Percentiles rank a stretch among this genome's conserved stretches.
Evolutionary conservation across 306 rosid genomes (phyloP).

Genomic region (Vicia villosa): DNA sequence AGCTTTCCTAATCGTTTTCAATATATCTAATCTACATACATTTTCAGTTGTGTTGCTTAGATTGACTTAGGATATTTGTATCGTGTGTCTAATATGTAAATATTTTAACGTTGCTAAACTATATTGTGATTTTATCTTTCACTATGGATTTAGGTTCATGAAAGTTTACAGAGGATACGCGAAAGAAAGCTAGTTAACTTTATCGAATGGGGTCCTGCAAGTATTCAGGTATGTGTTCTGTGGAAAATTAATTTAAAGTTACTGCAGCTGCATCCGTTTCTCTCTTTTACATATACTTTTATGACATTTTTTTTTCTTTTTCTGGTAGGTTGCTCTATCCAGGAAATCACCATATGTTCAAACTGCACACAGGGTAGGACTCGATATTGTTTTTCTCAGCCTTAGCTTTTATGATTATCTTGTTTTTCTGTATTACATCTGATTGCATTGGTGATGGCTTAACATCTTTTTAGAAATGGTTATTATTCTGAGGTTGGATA

Average conservation of each 20-base stretch:
- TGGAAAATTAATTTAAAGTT: slow-evolving; percentile 26
- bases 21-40: neutral
- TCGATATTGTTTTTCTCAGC: slow-evolving; percentile 12
- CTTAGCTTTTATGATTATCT: slow-evolving; percentile 5
- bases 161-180: slow-evolving; percentile 98
- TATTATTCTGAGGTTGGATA: slow-evolving; percentile 17
- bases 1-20: slow-evolving; percentile 13
- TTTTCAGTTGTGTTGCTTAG: slow-evolving; percentile 14
- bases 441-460: slow-evolving; percentile 16
- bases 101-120: slow-evolving; percentile 16
- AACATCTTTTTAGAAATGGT: neutral
- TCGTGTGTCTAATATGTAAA: slow-evolving; percentile 16
- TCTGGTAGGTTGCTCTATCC: slow-evolving; percentile 86
- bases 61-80: slow-evolving; percentile 17
- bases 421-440: slow-evolving; percentile 19
- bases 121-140: slow-evolving; percentile 36
- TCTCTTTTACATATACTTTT: slow-evolving; percentile 20
- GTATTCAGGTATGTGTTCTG: slow-evolving; percentile 75
- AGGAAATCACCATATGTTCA: slow-evolving; percentile 99
- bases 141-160: slow-evolving; percentile 75
- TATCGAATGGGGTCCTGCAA: slow-evolving; percentile 99
- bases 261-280: slow-evolving; percentile 20
- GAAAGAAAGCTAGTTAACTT: slow-evolving; percentile 98
- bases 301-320: slow-evolving; percentile 20
- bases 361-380: slow-evolving; percentile 87